A percentile compares a stretch with the other conserved stretches of the same genome.
Evolutionary conservation across 2,329 filamentous ascomycete species (phyloP).

Genomic region (Penicillium sclerotiorum): DNA sequence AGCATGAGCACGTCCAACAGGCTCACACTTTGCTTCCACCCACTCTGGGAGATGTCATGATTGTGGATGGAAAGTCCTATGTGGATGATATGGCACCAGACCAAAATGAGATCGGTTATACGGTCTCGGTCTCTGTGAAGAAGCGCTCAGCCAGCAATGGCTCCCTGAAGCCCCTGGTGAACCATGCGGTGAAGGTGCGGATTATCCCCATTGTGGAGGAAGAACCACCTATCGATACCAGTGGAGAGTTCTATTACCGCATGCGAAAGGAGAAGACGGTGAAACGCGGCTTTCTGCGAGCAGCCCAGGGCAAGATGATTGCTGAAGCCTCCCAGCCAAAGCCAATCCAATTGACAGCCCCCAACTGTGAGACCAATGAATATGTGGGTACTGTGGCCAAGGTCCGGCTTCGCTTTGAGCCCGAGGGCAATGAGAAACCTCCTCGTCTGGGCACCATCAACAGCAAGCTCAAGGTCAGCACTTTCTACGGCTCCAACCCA

Average conservation of each 20-base stretch:
- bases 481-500: slow-evolving; percentile 58
- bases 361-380: slow-evolving; percentile 36
- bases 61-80: slow-evolving; percentile 52
- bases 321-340: slow-evolving; percentile 62
- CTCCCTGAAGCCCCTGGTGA: slow-evolving; percentile 48
- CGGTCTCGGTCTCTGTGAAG: slow-evolving; percentile 53
- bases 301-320: slow-evolving; percentile 60
- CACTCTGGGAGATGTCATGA: slow-evolving; percentile 60
- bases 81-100: slow-evolving; percentile 65
- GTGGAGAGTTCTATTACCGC: slow-evolving; percentile 53
- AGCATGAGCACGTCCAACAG: slow-evolving; percentile 55
- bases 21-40: slow-evolving; percentile 64
- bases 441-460: slow-evolving; percentile 56
- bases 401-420: slow-evolving; percentile 64
- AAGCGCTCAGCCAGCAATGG: slow-evolving; percentile 43
- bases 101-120: slow-evolving; percentile 64
- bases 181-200: slow-evolving; percentile 59
- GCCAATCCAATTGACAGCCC: slow-evolving; percentile 54
- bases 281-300: slow-evolving; percentile 61
- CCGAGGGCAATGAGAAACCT: slow-evolving; percentile 53
- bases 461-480: slow-evolving; percentile 60
- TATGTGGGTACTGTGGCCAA: slow-evolving; percentile 58
- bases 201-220: slow-evolving; percentile 63
- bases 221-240: slow-evolving; percentile 59
- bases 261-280: slow-evolving; percentile 62